Evolutionary conservation across 2,329 filamentous ascomycete species (phyloP), one percentile per base, ranked within the genome.

Genomic region (Colletotrichum coccodes): DNA sequence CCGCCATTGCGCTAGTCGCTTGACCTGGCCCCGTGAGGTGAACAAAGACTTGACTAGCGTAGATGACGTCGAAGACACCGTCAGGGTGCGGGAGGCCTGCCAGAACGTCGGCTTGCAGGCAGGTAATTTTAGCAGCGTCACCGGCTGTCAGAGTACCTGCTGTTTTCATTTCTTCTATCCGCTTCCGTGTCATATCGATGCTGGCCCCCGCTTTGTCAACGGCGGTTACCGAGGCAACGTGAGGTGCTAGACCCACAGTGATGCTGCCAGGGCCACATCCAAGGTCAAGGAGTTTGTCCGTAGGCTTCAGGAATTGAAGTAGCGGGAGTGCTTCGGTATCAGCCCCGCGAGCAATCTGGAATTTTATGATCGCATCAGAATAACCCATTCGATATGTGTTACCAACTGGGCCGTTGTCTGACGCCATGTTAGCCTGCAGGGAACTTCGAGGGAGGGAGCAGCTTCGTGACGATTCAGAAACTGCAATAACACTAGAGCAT

Each of bases 221-320:
- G 2, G 83, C 75, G 7, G 73, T 70, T n/a, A 83, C 84, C 6
- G 80, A 52, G 3, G 78, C 76, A 2, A 81, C 81, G 65, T 80
- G 77, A 38, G 77, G 76, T 49, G 79, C 80, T 46, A 87, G 74
- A 8, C 80, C 82, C 0, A 77, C 76, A 4, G 84, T 83, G 72
- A 87, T 86, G 34, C 82, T 85, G 3, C 84, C 85, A 0, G 84
- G 82, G 0, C 84, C 84, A 73, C 83, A 85, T 60, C 84, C 84
- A 36, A 85, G 76, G 70, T 86, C 84, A 60, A 86, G 80, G 52
- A 86, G 77, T 23, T 68, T 72, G 76, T 81, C 77, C 7, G 74
- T 73, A 0, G 76, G 72, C 44, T 79, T 76, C 44, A 86, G 76
- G 60, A 80, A 74, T 0, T 82, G 80, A 1, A 86, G 63, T 1